A percentile compares a stretch with the other conserved stretches of the same genome.
These are phyloP conservation scores for Teratosphaeria zuluensis DNA, from an alignment of 2,329 filamentous ascomycete species.

Conservation along the genomic window DNA sequence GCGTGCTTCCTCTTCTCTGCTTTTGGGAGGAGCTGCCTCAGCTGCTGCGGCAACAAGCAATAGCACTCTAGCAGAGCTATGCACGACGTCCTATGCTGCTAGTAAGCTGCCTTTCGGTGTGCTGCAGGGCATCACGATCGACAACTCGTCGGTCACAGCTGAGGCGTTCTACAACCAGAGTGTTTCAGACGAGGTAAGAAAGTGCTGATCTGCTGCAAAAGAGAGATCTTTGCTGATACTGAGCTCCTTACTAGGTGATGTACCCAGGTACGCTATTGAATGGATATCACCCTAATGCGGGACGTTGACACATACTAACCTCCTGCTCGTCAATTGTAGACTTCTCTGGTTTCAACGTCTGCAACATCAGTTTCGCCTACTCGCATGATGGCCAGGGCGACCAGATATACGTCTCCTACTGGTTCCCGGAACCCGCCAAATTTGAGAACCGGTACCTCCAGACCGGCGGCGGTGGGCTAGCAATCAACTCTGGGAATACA, in stretches of 20 bases:
- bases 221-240: too few relatives aligned
- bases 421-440: constrained; percentile 32
- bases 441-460: constrained; percentile 40
- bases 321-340: too few relatives aligned
- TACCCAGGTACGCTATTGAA: constrained; percentile 14
- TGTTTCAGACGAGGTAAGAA: constrained; percentile 16
- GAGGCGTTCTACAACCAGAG: constrained; percentile 26
- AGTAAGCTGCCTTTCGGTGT: background rate
- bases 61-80: background rate
- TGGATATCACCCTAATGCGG: too few relatives aligned
- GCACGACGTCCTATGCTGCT: background rate
- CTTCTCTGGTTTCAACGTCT: constrained; percentile 28
- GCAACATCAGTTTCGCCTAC: constrained; percentile 38
- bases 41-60: background rate
- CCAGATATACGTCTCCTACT: constrained; percentile 30
- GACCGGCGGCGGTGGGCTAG: constrained; percentile 38
- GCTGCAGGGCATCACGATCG: constrained; percentile 28
- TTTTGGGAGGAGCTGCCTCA: background rate
- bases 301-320: too few relatives aligned
- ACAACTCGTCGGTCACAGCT: constrained; percentile 29
- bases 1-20: background rate
- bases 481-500: constrained; percentile 31
- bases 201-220: too few relatives aligned
- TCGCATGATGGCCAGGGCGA: constrained; percentile 32
- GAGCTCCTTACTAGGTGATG: constrained; percentile 11